Evolutionary conservation across 2,329 filamentous ascomycete species (phyloP).

Genomic region (Colletotrichum euphorbiae): DNA sequence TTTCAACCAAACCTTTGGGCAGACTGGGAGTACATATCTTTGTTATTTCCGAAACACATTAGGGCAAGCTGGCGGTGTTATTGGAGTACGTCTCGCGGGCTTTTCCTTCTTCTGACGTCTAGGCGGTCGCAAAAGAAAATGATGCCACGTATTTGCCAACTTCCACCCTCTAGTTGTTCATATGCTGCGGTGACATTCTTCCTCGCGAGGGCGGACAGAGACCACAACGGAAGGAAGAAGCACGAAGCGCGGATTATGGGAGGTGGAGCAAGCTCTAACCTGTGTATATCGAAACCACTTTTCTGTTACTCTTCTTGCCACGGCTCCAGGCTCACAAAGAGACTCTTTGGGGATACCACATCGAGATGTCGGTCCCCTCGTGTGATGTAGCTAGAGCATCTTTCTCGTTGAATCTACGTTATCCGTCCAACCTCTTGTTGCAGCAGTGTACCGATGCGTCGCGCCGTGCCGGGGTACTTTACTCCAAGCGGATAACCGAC

Average conservation of each 20-base stretch:
- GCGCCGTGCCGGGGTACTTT: constrained; percentile 5
- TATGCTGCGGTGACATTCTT: constrained; percentile 33
- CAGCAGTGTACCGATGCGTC: neutral
- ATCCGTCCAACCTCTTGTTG: constrained; percentile 11
- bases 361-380: constrained; percentile 16
- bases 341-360: constrained; percentile 22
- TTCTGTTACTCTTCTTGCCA: constrained; percentile 17
- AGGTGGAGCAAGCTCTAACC: constrained; percentile 35
- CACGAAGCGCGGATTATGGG: constrained; percentile 12
- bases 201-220: constrained; percentile 8
- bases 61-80: constrained; percentile 40
- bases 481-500: constrained; percentile 6
- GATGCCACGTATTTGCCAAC: constrained; percentile 37
- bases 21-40: constrained; percentile 38
- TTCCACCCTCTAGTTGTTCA: constrained; percentile 28
- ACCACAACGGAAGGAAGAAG: neutral
- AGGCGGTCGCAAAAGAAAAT: constrained; percentile 36
- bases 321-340: constrained; percentile 8
- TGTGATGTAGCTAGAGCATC: constrained; percentile 35
- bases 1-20: constrained; percentile 39
- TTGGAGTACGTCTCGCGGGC: constrained; percentile 34
- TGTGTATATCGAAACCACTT: constrained; percentile 35
- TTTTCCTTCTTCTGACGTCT: constrained; percentile 32
- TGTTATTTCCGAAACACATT: constrained; percentile 40
- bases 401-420: constrained; percentile 36